Evolutionary conservation across 176 grass and related monocot genomes (phyloP), one percentile per base, ranked within the genome.

Genomic region (Secale cereale): DNA sequence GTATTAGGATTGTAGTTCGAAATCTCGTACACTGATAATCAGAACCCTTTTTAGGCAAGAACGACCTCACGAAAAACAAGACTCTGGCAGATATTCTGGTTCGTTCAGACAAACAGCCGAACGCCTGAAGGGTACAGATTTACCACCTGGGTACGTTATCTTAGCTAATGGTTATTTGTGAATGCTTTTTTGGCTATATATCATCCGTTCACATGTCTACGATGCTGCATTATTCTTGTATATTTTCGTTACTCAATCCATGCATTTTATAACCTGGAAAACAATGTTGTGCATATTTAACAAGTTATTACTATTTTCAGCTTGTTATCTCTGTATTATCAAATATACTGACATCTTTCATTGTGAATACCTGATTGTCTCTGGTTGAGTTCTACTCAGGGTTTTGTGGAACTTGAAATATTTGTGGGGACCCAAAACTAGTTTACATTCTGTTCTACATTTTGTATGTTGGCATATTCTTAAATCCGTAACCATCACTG

Each of bases 31-130:
- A 6, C 36, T 77, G 46, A 68, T 82, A 19, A 74, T 59, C 63
- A 45, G 46, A 43, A 20, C 46, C 27, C 13, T 56, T 77, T 10
- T 54, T 0, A 82, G 71, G 30, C 79, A 87, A 73, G 70, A 28
- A 26, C 2, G 6, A 15, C 31, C 60, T 39, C 2, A 1, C 0
- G 14, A 76, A 76, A 67, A 82, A 35, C 19, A 77, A 35, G 25
- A 82, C 71, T 45, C 75, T 82, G 22, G 72, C 86, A 32, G 85
- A 81, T 50, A 22, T 82, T 16, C 54, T 87, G 2, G 79, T 87
- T 87, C 86, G 79, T 60, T 61, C 28, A 9, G 61, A 45, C 79
- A 68, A 48, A 15, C 45, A 14, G 1, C 39, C 65, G 19, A 87
- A 32, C 23, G 65, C 65, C 14, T 87, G 79, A 74, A 82, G 23